These are phyloP conservation scores for Avena sativa DNA, from an alignment of 176 grass and related monocot genomes.

Conservation along the genomic window DNA sequence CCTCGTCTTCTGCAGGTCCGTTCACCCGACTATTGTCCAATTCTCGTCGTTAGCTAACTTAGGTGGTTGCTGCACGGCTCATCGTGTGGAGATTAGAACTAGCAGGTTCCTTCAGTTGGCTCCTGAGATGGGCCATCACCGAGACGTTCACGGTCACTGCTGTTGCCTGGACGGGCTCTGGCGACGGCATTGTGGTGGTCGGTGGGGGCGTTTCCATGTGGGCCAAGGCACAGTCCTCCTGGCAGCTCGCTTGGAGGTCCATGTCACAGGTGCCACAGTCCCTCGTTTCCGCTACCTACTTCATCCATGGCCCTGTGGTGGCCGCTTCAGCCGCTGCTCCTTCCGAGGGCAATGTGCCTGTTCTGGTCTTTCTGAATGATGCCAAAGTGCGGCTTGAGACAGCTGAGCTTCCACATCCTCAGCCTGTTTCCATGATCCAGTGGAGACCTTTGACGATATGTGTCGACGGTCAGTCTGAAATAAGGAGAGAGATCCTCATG, in stretches of 20 bases:
- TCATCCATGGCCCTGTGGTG: conserved; percentile 62
- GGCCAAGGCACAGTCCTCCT: conserved; percentile 58
- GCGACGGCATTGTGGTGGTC: conserved; percentile 66
- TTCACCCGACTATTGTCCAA: not conserved
- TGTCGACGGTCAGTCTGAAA: conserved; percentile 37
- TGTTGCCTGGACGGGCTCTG: conserved; percentile 68
- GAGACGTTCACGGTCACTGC: conserved; percentile 58
- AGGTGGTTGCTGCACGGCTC: conserved; percentile 36
- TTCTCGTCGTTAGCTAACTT: conserved; percentile 35
- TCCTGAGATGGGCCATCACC: conserved; percentile 56
- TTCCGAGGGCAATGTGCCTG: conserved; percentile 41
- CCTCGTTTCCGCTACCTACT: conserved; percentile 70
- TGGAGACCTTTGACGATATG: conserved; percentile 62
- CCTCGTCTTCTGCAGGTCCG: conserved; percentile 52
- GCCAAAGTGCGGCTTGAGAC: conserved; percentile 55
- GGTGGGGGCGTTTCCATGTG: conserved; percentile 76
- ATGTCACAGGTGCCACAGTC: conserved; percentile 62
- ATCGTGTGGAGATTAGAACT: conserved; percentile 30
- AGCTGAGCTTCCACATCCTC: conserved; percentile 71
- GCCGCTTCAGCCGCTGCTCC: conserved; percentile 49
- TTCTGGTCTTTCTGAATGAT: conserved; percentile 79
- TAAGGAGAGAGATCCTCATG: conserved; percentile 75
- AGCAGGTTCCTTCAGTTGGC: conserved; percentile 82
- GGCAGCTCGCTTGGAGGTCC: conserved; percentile 79
- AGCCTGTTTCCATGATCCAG: conserved; percentile 81